These are phyloP conservation scores for Fusarium sp. DNA, from an alignment of 2,329 filamentous ascomycete genomes.

Conservation along the genomic window DNA sequence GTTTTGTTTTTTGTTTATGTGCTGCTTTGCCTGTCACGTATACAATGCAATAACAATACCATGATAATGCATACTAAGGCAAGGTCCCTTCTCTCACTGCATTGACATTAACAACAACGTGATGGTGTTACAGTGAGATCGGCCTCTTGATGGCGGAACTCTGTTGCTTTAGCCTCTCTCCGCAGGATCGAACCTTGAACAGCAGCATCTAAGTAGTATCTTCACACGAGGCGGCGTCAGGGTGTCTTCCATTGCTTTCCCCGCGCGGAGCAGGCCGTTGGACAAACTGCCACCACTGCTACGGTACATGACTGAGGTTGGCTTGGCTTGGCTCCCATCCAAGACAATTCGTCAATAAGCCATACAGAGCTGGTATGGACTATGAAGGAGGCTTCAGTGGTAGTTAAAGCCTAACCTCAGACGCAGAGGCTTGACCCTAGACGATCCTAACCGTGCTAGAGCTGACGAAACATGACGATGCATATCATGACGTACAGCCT, in stretches of 20 bases:
- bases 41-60: slow-evolving; percentile 3
- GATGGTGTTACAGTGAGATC: slow-evolving; percentile 16
- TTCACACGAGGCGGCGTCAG: slow-evolving; percentile 11
- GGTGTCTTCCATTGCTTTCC: slow-evolving; percentile 15
- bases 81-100: background rate
- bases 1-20: slow-evolving; percentile 7
- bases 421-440: slow-evolving; percentile 8
- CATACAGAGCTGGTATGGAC: slow-evolving; percentile 7
- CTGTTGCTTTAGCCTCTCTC: slow-evolving; percentile 30
- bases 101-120: background rate
- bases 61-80: background rate
- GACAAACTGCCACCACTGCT: background rate
- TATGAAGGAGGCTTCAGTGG: slow-evolving; percentile 10
- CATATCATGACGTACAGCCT: slow-evolving; percentile 41
- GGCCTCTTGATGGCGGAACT: slow-evolving; percentile 35
- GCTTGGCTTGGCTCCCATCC: slow-evolving; percentile 7
- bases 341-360: background rate
- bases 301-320: background rate
- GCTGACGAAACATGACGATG: slow-evolving; percentile 38
- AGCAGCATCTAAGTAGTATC: slow-evolving; percentile 16
- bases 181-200: slow-evolving; percentile 34
- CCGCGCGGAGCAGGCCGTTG: slow-evolving; percentile 31
- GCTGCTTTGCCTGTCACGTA: background rate
- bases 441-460: slow-evolving; percentile 35
- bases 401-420: slow-evolving; percentile 11